Evolutionary conservation across 176 grass and related monocot species (phyloP), one percentile per base, ranked within the genome.

Genomic region (Bothriochloa decipiens): DNA sequence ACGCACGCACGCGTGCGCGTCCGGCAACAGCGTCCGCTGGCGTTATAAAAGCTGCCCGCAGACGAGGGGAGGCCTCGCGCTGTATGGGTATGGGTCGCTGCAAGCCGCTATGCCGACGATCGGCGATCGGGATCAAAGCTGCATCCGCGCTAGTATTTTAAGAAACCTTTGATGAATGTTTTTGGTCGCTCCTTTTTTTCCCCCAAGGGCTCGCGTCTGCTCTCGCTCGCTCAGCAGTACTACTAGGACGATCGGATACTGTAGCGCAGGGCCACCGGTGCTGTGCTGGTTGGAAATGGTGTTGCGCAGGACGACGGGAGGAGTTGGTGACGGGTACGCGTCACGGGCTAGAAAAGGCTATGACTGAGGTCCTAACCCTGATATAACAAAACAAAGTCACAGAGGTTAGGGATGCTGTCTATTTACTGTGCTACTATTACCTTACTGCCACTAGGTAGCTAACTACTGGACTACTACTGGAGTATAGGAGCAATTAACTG

Each of bases 251-350:
- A 18, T 8, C 12, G 17, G 4, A 26, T 33, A 33, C 45, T 75
- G 45, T 32, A 41, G 53, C 17, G 52, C 32, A 77, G 75, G 53
- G 75, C 75, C 74, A 77, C 53, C 20, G 12, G 25, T 40, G 12
- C 26, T 37, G 66, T 40, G 61, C 61, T 49, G 61, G 40, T 43
- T 63, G 16, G 72, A 75, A 28, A 53, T 29, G n/a, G 23, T 74
- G 27, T 35, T 28, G 8, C 5, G 16, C 8, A 32, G 23, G n/a
- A 64, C 37, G 39, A 41, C 37, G 17, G 6, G 33, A 42, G 12
- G 8, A 39, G 77, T 79, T 65, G 77, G 77, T 79, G 77, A 39
- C 40, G 39, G 16, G 77, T 65, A 18, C 61, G 8, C 65, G 60
- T 79, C 76, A 43, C 20, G 13, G 37, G 3, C 37, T 13, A 42